phyloP scores from a whole-genome alignment of 495 filamentous ascomycete genomes.

The Penicillium cosmopolitanum region DNA sequence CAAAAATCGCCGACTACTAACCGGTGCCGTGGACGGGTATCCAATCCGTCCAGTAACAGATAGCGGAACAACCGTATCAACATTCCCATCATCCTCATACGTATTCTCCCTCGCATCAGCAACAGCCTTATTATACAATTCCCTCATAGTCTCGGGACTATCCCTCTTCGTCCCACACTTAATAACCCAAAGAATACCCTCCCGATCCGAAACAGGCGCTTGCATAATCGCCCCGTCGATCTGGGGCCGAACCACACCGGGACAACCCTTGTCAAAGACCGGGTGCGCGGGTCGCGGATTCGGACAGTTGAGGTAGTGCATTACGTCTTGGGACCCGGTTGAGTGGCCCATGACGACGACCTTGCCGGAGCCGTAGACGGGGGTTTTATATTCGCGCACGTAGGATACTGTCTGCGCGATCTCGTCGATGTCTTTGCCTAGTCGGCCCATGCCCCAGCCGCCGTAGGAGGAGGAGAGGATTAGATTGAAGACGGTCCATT shows the following conservation, averaged over 20 bases:
- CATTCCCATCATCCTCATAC: conserved; percentile 24
- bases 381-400: conserved; percentile 47
- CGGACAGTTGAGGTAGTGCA: conserved; percentile 65
- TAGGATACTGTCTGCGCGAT: conserved; percentile 67
- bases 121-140: conserved; percentile 35
- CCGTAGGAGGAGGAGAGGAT: conserved; percentile 63
- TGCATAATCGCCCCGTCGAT: conserved; percentile 86
- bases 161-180: conserved; percentile 36
- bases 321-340: conserved; percentile 81
- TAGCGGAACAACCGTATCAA: conserved; percentile 41
- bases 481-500: conserved; percentile 61
- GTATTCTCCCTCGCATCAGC: conserved; percentile 27
- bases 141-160: conserved; percentile 30
- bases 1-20: conserved; percentile 68
- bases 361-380: conserved; percentile 29
- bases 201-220: conserved; percentile 77
- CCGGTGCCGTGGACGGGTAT: conserved; percentile 48
- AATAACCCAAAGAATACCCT: conserved; percentile 57
- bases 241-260: conserved; percentile 32
- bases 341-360: conserved; percentile 71
- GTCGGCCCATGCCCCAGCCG: conserved; percentile 68
- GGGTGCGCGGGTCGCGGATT: conserved; percentile 39
- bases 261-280: conserved; percentile 34
- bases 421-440: conserved; percentile 70
- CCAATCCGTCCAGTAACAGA: conserved; percentile 39